Evolutionary conservation across 257 asterid genomes (phyloP), one percentile per base, ranked within the genome.

Genomic region (Forsythia suspensa): DNA sequence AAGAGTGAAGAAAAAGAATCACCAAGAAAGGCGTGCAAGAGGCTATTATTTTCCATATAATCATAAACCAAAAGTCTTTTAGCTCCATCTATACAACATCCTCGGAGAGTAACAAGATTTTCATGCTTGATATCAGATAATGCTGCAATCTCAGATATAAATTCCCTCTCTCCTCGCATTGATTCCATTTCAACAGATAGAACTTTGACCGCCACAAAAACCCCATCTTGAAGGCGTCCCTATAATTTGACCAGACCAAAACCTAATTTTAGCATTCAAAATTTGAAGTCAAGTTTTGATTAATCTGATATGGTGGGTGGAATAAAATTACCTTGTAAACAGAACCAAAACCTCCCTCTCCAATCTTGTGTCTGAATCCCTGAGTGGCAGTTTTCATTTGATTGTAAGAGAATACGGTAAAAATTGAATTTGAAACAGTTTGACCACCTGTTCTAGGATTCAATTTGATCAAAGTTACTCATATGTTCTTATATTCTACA

Each of bases 161-260:
- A 93, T 72, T 88, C 93, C 73, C 96, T 90, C 78, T 91, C 97
- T 15, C 97, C 96, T 63, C 91, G 82, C 93, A 90, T 76, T 34
- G 96, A 82, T 80, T 88, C 98, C 16, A 84, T 40, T 72, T 91
- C 96, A 8, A 91, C 79, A 0, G 90, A 87, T 0, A 93, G 75
- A 52, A 87, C 86, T 79, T 93, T 93, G n/a, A 91, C 92, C 4
- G 98, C 97, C 85, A 93, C 84, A 16, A 75, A 72, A 21, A 13
- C 80, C 48, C 89, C 88, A 4, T 87, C 94, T 51, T 68, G 77
- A 5, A 93, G 91, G 81, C 84, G 70, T 15, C 98, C 97, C 98
- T 91, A 57, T 9, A 21, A 34, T 68, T 76, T 48, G 73, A 86
- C 82, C 80, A 40, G 7, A 1, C 21, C 11, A 44, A 18, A 7